These are phyloP conservation scores for Sporormia fimetaria DNA, from an alignment of 495 filamentous ascomycete species.

Conservation along the genomic window DNA sequence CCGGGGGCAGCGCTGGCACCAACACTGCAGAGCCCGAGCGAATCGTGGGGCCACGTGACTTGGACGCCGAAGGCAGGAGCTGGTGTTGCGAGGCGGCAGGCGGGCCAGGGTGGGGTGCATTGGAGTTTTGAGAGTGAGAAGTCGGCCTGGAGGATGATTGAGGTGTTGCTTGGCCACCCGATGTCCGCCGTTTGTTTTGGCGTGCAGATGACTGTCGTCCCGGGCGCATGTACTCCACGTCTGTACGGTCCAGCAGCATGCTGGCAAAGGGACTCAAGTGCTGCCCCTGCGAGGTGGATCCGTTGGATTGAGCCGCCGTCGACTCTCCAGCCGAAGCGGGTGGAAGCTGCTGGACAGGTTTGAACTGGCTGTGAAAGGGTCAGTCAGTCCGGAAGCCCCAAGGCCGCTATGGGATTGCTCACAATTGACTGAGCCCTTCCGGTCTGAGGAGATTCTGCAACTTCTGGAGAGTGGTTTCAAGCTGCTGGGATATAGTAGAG, in stretches of 20 bases:
- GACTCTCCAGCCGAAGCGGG: conserved; percentile 14
- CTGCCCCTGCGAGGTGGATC: conserved; percentile 10
- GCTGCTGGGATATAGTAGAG: conserved; percentile 22
- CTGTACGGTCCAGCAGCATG: conserved; percentile 46
- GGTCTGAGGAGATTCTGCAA: conserved; percentile 59
- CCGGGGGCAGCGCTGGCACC: conserved; percentile 16
- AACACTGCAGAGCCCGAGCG: conserved; percentile 6
- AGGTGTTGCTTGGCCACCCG: no score
- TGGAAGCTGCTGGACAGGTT: conserved; percentile 29
- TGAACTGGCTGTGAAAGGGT: conserved; percentile 54
- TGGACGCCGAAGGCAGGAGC: no score
- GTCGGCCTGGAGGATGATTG: no score
- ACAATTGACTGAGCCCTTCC: conserved; percentile 63
- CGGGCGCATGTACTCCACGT: conserved; percentile 48
- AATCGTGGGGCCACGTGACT: conserved; percentile 1
- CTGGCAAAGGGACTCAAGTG: conserved; percentile 46
- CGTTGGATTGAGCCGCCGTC: conserved; percentile 7
- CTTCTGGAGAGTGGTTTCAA: conserved; percentile 42
- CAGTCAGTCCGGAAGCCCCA: conserved; percentile 2
- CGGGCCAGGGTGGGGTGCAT: no score
- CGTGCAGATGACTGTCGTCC: no score
- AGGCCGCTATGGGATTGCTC: conserved; percentile 28
- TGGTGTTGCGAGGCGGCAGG: no score
- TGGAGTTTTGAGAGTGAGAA: no score
- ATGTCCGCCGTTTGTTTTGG: no score